phyloP scores from a whole-genome alignment of 75 land plant genomes.

The Adiantum capillusveneris region DNA sequence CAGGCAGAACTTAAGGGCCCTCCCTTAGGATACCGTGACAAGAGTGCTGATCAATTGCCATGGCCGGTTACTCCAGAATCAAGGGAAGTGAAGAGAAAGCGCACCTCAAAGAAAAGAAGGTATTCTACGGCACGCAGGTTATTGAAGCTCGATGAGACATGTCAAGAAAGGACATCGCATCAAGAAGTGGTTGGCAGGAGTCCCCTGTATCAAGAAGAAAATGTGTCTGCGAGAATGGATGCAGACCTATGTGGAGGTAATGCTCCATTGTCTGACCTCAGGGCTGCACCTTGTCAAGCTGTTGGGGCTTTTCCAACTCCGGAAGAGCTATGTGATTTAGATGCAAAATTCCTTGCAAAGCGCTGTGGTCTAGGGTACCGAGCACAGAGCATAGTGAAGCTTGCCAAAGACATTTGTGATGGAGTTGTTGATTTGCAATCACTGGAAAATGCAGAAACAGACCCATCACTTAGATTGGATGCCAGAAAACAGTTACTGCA shows the following conservation, averaged over 20 bases:
- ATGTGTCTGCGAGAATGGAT: too few species aligned
- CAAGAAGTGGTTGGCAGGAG: too few species aligned
- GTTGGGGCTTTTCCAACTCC: constrained; percentile 53
- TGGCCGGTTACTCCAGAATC: constrained; percentile 6
- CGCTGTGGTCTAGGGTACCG: constrained; percentile 59
- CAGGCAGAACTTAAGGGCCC: constrained; percentile 33
- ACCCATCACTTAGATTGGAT: constrained; percentile 9
- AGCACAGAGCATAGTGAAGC: constrained; percentile 33
- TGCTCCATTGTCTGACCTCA: neutral
- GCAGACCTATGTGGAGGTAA: neutral
- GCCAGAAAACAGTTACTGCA: constrained; percentile 16
- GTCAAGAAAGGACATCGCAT: too few species aligned
- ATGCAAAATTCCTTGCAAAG: constrained; percentile 30
- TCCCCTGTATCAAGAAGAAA: too few species aligned
- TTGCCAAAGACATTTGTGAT: constrained; percentile 33
- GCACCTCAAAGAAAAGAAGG: constrained; percentile 8
- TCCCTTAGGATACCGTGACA: neutral
- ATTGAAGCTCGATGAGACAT: neutral
- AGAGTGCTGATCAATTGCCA: neutral
- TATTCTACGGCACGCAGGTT: neutral
- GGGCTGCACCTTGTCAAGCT: neutral
- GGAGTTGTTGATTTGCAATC: constrained; percentile 24
- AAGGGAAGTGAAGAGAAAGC: constrained; percentile 7
- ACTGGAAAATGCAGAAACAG: constrained; percentile 23
- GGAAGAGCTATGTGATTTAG: constrained; percentile 32